These are phyloP conservation scores for Corchorus capsularis DNA, from an alignment of 345 rosid genomes.

Conservation along the genomic window DNA sequence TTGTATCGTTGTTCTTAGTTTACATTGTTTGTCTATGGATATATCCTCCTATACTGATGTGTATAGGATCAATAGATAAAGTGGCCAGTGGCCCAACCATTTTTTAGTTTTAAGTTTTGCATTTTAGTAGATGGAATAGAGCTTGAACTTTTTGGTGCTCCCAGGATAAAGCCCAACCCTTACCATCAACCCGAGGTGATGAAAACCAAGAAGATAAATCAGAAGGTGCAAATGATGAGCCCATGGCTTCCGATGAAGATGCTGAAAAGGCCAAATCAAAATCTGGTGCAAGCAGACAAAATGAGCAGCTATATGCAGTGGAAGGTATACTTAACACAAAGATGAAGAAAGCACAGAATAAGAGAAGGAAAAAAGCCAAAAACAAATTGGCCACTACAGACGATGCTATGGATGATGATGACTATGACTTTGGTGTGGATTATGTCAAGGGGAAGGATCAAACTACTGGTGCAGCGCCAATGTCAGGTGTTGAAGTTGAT, in stretches of 20 bases:
- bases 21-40: neutral
- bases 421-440: slow-evolving; percentile 84
- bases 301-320: slow-evolving; percentile 63
- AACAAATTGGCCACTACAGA: slow-evolving; percentile 41
- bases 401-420: slow-evolving; percentile 62
- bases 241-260: slow-evolving; percentile 43
- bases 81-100: neutral
- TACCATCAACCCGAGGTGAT: slow-evolving; percentile 26
- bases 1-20: slow-evolving; percentile 22
- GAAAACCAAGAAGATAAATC: slow-evolving; percentile 27
- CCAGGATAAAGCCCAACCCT: slow-evolving; percentile 46
- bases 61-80: no score
- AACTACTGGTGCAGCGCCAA: slow-evolving; percentile 43
- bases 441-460: slow-evolving; percentile 43
- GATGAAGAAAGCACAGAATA: slow-evolving; percentile 73
- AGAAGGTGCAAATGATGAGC: slow-evolving; percentile 41
- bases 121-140: neutral
- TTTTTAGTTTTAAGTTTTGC: neutral
- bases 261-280: slow-evolving; percentile 37
- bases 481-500: slow-evolving; percentile 51
- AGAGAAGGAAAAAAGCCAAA: slow-evolving; percentile 64
- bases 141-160: slow-evolving; percentile 5
- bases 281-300: slow-evolving; percentile 53
- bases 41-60: neutral
- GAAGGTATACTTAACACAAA: slow-evolving; percentile 79